Evolutionary conservation across 1,284 basidiomycete genomes (phyloP).

Genomic region (Marasmius sp.): DNA sequence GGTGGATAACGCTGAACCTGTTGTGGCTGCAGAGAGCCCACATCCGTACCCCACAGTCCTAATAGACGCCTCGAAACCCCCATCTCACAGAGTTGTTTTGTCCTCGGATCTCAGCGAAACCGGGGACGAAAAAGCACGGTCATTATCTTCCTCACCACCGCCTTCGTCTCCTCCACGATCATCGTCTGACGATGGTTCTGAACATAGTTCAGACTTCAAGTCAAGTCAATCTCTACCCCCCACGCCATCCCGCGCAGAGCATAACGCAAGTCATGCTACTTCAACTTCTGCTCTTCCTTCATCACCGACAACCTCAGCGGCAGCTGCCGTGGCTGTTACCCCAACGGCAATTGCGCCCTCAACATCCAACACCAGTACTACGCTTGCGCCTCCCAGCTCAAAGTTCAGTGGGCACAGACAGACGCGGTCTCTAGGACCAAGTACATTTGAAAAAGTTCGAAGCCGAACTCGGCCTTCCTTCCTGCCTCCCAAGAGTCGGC

Average conservation of each 20-base stretch:
- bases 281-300: constrained; percentile 16
- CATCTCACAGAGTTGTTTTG: constrained; percentile 22
- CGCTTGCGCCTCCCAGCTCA: constrained; percentile 21
- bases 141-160: constrained; percentile 2
- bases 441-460: constrained; percentile 69
- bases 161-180: constrained; percentile 11
- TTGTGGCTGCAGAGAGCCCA: constrained; percentile 14
- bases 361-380: constrained; percentile 18
- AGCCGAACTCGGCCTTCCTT: constrained; percentile 80
- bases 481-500: constrained; percentile 80
- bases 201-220: constrained; percentile 7
- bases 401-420: constrained; percentile 37
- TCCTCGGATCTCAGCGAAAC: constrained; percentile 15
- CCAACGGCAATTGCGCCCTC: constrained; percentile 24
- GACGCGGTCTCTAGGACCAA: constrained; percentile 60
- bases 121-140: background rate
- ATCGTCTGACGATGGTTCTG: constrained; percentile 4
- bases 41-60: constrained; percentile 42
- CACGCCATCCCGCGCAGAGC: constrained; percentile 9
- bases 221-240: constrained; percentile 12
- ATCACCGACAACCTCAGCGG: constrained; percentile 12
- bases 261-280: constrained; percentile 6
- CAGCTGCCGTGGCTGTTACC: constrained; percentile 8
- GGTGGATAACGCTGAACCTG: background rate
- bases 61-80: constrained; percentile 43